These are phyloP conservation scores for Fusarium caatingaense DNA, from an alignment of 2,329 filamentous ascomycete species.

Conservation along the genomic window DNA sequence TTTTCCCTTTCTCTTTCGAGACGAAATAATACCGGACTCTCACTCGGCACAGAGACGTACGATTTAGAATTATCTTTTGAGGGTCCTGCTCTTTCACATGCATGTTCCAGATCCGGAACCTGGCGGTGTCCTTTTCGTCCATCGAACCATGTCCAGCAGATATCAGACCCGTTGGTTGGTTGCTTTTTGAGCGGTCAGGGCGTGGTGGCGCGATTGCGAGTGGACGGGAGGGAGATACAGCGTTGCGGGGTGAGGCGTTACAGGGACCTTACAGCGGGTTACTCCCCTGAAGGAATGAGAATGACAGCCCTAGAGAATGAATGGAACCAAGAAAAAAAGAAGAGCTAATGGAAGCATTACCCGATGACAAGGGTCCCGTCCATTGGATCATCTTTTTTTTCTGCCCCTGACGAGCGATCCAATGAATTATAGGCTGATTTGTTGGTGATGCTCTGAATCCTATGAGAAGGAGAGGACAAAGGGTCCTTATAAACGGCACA, in stretches of 20 bases:
- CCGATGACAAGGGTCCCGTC: constrained; percentile 6
- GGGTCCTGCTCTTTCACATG: constrained; percentile 34
- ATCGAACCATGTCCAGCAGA: constrained; percentile 39
- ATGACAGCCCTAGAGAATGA: constrained; percentile 14
- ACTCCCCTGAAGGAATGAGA: constrained; percentile 14
- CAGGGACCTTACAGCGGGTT: constrained; percentile 28
- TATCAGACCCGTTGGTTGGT: constrained; percentile 29
- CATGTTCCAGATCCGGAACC: constrained; percentile 38
- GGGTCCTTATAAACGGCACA: constrained; percentile 32
- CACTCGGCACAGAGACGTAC: constrained; percentile 28
- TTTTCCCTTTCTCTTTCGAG: constrained; percentile 6
- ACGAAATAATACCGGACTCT: constrained; percentile 37
- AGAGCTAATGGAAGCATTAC: background rate
- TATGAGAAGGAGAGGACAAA: constrained; percentile 17
- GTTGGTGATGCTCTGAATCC: constrained; percentile 8
- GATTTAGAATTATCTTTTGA: constrained; percentile 19
- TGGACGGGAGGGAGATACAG: constrained; percentile 4
- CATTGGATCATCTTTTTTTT: constrained; percentile 21
- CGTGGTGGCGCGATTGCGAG: constrained; percentile 35
- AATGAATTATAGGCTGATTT: constrained; percentile 34
- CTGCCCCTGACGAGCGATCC: constrained; percentile 20
- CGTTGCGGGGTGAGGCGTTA: constrained; percentile 35
- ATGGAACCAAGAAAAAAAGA: background rate
- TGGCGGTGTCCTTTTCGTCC: constrained; percentile 30
- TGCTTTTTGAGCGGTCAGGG: constrained; percentile 35